Base-by-base conservation (phyloP, 2,329 filamentous ascomycete species). In the Hymenoscyphus infarciens region DNA sequence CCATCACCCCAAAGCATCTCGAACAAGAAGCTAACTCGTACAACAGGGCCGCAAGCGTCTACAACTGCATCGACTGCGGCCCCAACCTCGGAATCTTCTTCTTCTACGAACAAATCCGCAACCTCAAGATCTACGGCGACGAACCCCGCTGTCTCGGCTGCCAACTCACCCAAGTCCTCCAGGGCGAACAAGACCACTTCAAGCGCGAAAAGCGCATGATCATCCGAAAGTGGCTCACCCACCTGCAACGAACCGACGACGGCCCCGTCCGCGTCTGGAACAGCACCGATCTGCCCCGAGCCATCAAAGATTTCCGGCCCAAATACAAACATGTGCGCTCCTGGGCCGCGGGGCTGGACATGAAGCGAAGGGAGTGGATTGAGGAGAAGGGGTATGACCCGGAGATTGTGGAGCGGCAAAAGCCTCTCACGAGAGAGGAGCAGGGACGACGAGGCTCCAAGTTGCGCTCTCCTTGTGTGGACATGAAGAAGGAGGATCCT, bases 161-260 rank as follows among this genome's bases (percentile, higher is more conserved):
- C 56, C 59, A 59, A 15, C 52, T 73, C 1, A 59, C 15, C 3
- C 3, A 52, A 1, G n/a, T 55, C 8, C 60, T 71, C 3, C 33
- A 64, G 0, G 29, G 8, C 15, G 72, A 73, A 60, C 35, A 19
- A 1, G 72, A 73, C 29, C 72, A 73, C 19, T 71, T 66, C 54
- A 73, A 73, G 56, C 0, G 2, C 0, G 1, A 53, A 0, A 73
- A 72, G 38, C 64, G 68, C 5, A 27, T 22, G 6, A 63, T 71
- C 5, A 67, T 72, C 22, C 38, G 61, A 5, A 8, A 39, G 2
- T 72, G 69, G 70, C 60, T 69, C 27, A 19, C 16, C 15, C 22
- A n/a, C 13, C 31, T 29, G 5, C n/a, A 7, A 3, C 27, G 2
- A 5, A 55, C 11, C n/a, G 5, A 8, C 5, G 5, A 31, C 3